These are phyloP conservation scores for Basidiobolus meristosporus DNA, from an alignment of 371 early-diverging fungal genomes.

Conservation along the genomic window DNA sequence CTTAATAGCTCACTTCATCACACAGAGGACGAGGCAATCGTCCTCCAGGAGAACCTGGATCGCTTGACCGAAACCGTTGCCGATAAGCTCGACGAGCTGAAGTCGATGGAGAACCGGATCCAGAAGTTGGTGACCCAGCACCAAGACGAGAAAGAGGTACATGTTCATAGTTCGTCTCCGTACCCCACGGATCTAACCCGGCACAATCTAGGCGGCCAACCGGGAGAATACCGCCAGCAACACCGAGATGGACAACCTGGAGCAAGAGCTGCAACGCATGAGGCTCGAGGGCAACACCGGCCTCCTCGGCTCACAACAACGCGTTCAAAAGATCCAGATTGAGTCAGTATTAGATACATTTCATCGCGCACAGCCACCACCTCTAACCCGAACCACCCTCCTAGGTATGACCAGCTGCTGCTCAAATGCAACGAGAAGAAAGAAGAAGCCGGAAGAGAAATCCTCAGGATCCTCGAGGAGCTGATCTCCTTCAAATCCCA, in stretches of 20 bases:
- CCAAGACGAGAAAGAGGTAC: background rate
- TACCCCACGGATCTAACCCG: too few species aligned
- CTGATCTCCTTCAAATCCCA: background rate
- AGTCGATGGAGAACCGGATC: background rate
- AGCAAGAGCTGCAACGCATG: too few species aligned
- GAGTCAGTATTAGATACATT: too few species aligned
- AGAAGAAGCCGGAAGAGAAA: background rate
- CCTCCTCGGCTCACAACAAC: too few species aligned
- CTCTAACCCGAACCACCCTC: too few species aligned
- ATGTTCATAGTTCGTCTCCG: too few species aligned
- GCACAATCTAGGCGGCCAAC: too few species aligned
- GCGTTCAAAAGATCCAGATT: too few species aligned
- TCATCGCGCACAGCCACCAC: too few species aligned
- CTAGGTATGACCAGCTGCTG: background rate
- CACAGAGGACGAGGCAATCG: background rate
- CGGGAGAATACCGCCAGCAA: too few species aligned
- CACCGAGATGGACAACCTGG: too few species aligned
- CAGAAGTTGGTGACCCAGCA: background rate
- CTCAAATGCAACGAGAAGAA: background rate
- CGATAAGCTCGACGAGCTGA: background rate
- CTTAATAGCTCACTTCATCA: background rate
- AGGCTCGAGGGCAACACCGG: too few species aligned
- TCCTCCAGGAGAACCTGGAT: background rate
- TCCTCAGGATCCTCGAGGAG: background rate
- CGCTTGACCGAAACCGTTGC: background rate